phyloP scores from a whole-genome alignment of 805 yeast genomes.

The Candida jianshihensis region DNA sequence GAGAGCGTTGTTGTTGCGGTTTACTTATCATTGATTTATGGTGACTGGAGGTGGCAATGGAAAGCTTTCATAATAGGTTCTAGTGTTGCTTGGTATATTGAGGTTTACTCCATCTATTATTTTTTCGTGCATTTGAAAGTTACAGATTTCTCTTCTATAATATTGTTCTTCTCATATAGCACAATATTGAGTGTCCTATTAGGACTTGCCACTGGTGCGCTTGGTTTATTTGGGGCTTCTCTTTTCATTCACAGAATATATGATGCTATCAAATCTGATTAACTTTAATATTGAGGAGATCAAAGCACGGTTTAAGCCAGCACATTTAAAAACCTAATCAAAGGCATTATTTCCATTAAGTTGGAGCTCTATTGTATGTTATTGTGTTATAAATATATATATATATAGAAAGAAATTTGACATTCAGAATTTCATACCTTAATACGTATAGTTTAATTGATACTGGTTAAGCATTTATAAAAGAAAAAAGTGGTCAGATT shows the following conservation, averaged over 20 bases:
- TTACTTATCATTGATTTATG: constrained; percentile 52
- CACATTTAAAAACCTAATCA: too few relatives aligned
- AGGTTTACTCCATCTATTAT: constrained; percentile 62
- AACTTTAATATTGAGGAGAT: constrained; percentile 4
- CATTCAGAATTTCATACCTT: too few relatives aligned
- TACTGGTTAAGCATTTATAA: too few relatives aligned
- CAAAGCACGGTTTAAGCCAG: too few relatives aligned
- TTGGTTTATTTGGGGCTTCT: constrained; percentile 63
- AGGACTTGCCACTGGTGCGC: constrained; percentile 69
- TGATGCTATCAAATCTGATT: constrained; percentile 51
- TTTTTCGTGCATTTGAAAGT: constrained; percentile 49
- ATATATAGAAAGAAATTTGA: too few relatives aligned
- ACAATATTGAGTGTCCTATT: constrained; percentile 53
- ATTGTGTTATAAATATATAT: too few relatives aligned
- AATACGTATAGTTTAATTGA: too few relatives aligned
- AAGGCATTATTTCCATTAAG: too few relatives aligned
- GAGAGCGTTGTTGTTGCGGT: constrained; percentile 69
- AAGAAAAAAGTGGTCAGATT: background rate
- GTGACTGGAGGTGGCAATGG: constrained; percentile 77
- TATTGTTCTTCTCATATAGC: constrained; percentile 69
- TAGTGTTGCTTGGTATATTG: constrained; percentile 67
- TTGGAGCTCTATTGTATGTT: too few relatives aligned
- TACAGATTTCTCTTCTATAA: constrained; percentile 56
- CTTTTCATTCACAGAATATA: constrained; percentile 58
- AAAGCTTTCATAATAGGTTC: constrained; percentile 63